Evolutionary conservation across 148 eudicot genomes (phyloP).

Genomic region (Rhododendron ovatum): DNA sequence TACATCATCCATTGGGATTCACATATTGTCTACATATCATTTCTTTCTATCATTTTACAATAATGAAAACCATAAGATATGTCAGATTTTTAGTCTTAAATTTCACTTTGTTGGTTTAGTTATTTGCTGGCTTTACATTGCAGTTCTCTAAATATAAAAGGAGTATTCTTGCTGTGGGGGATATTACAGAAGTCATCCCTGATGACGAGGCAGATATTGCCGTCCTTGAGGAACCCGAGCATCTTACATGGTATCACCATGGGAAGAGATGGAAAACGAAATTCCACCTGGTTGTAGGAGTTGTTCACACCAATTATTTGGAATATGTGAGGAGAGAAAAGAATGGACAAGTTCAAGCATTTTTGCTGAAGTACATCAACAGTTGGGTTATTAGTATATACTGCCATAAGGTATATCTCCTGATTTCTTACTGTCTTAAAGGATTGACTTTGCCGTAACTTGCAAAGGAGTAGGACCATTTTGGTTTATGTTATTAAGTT

Average conservation of each 20-base stretch:
- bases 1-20: background rate
- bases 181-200: slow-evolving; percentile 73
- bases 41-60: background rate
- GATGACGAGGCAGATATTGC: slow-evolving; percentile 93
- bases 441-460: background rate
- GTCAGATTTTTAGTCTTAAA: background rate
- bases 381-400: slow-evolving; percentile 87
- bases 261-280: slow-evolving; percentile 91
- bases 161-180: slow-evolving; percentile 92
- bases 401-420: slow-evolving; percentile 43
- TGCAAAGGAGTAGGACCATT: background rate
- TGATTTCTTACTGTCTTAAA: background rate
- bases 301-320: slow-evolving; percentile 89
- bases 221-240: slow-evolving; percentile 99
- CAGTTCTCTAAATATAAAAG: slow-evolving; percentile 80
- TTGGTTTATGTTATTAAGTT: background rate
- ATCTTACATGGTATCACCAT: slow-evolving; percentile 97
- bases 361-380: slow-evolving; percentile 64
- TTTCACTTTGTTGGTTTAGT: background rate
- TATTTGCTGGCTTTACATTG: slow-evolving; percentile 5
- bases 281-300: slow-evolving; percentile 66
- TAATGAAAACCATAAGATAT: background rate
- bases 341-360: slow-evolving; percentile 58
- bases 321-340: slow-evolving; percentile 90
- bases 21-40: background rate